Base-by-base conservation (phyloP, 345 rosid species). In the Salix udensis region DNA sequence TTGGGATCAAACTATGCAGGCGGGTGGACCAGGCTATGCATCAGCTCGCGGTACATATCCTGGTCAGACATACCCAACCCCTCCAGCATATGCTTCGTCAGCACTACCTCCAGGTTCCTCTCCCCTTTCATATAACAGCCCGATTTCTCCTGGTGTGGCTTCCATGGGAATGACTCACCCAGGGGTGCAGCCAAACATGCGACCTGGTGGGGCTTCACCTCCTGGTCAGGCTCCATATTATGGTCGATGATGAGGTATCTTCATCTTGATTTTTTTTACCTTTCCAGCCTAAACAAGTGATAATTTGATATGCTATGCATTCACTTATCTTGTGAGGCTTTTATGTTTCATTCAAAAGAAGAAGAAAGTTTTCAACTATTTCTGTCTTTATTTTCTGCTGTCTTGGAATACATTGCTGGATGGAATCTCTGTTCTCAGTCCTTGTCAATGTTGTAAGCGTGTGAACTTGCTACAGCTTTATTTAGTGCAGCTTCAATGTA, bases 1-100 rank as follows among this genome's bases (percentile, higher is more conserved):
- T 26, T 88, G 91, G 90, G 87, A 85, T 77, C 84, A 81, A 72
- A 74, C 78, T 31, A 73, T 79, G 70, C 87, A 82, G 79, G 81
- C 84, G 0, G 66, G 82, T 30, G 77, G 83, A 44, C 77, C 84
- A 37, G 65, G 68, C 19, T 85, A 74, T 53, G 71, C 70, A 30
- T 73, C 85, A 1, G 83, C 6, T 52, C 81, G 88, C 4, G 86
- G 89, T 26, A 67, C 83, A 31, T 79, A 37, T 80, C 77, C 81
- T 7, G 81, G 86, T 68, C 89, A 80, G 74, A 26, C 85, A 28
- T 85, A 82, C 66, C 78, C 55, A 36, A 24, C 79, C 48, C 77
- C 85, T 14, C 69, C 86, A 11, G 77, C 81, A 9, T 87, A 84
- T 73, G 67, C 79, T 19, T 67, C 76, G 14, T 65, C 85, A 15